Evolutionary conservation across 768 basidiomycete species (phyloP).

Genomic region (Collybiopsis luxurians): DNA sequence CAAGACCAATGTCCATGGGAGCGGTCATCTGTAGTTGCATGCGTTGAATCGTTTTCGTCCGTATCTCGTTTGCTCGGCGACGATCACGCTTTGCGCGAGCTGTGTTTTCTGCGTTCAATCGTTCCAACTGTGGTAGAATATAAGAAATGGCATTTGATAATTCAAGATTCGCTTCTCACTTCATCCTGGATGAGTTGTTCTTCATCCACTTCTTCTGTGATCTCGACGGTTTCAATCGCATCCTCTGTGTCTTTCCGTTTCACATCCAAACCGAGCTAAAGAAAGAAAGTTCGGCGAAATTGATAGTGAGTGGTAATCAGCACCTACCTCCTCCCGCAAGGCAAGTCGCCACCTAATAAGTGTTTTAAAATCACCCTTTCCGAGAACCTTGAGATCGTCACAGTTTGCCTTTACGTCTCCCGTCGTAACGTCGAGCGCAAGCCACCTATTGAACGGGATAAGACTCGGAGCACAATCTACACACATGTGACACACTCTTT

Average conservation of each 20-base stretch:
- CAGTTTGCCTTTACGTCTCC: conserved; percentile 80
- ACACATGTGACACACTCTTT: conserved; percentile 49
- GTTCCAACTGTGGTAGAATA: conserved; percentile 61
- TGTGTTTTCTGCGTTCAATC: conserved; percentile 72
- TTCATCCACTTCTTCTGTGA: conserved; percentile 73
- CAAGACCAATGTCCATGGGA: conserved; percentile 93
- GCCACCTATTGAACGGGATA: conserved; percentile 52
- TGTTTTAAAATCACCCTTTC: conserved; percentile 95
- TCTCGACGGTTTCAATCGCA: conserved; percentile 65
- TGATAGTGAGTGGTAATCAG: not conserved
- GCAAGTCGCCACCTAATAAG: conserved; percentile 89
- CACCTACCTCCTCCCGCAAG: conserved; percentile 83
- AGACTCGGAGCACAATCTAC: not conserved
- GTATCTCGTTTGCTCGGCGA: conserved; percentile 85
- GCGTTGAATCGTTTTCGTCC: conserved; percentile 82
- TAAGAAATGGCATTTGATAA: conserved; percentile 2
- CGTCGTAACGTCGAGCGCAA: conserved; percentile 67
- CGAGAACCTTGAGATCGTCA: conserved; percentile 92
- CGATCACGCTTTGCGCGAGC: conserved; percentile 77
- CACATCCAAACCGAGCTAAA: conserved; percentile 83
- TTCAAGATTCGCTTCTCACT: conserved; percentile 39
- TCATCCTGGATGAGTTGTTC: conserved; percentile 90
- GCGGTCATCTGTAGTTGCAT: conserved; percentile 98
- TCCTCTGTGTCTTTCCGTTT: conserved; percentile 76
- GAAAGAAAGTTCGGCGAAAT: not conserved